Evolutionary conservation across 331 rosid genomes (phyloP).

Genomic region (Cydonia oblonga): DNA sequence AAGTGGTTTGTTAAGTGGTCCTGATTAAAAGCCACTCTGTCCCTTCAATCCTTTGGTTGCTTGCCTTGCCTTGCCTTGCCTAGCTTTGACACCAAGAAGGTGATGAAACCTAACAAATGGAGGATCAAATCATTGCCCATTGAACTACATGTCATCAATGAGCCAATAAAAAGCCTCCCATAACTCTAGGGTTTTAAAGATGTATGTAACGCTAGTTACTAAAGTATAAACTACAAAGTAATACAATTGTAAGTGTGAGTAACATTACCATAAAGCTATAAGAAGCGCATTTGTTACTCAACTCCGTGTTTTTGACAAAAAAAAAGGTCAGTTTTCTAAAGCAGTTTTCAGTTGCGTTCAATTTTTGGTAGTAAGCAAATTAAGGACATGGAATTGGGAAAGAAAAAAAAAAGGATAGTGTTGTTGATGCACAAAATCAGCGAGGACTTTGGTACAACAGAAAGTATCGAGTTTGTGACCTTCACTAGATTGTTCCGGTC

Average conservation of each 20-base stretch:
- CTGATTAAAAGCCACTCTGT: not conserved
- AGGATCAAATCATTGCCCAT: not conserved
- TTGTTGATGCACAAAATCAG: accelerated
- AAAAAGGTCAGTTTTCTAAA: too few relatives aligned
- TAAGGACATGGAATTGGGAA: too few relatives aligned
- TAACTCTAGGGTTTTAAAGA: not conserved
- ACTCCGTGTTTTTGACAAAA: not conserved
- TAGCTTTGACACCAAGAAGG: not conserved
- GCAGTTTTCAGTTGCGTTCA: too few relatives aligned
- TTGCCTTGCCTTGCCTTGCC: not conserved
- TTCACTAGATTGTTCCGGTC: too few relatives aligned
- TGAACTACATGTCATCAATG: not conserved
- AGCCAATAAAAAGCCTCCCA: not conserved
- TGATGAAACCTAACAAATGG: not conserved
- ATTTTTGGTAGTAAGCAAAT: too few relatives aligned
- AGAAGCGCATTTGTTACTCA: not conserved
- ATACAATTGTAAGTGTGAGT: not conserved
- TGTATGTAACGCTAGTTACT: not conserved
- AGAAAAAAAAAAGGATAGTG: too few relatives aligned
- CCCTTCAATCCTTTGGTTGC: not conserved
- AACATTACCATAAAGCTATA: too few relatives aligned
- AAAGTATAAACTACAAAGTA: not conserved
- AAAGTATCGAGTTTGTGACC: too few relatives aligned
- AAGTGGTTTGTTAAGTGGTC: not conserved
- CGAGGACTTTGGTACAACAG: too few relatives aligned